A percentile compares a stretch with the other conserved stretches of the same genome.
These are phyloP conservation scores for Kluyveromyces dobzhanskii DNA, from an alignment of 805 yeast species.

Conservation along the genomic window DNA sequence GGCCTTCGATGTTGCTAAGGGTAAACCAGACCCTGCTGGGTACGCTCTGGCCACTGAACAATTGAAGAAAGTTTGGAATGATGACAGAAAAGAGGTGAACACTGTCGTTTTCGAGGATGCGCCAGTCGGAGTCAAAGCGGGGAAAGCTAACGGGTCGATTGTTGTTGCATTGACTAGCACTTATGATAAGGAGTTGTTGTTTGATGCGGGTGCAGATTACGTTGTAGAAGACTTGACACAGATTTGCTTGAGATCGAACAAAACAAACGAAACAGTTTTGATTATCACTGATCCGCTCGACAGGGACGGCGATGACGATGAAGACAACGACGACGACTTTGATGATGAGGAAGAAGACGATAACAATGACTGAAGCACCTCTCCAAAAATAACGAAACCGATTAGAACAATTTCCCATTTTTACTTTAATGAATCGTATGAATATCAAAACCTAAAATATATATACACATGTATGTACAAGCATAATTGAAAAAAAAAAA, in stretches of 20 bases:
- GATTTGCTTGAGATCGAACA: constrained; percentile 13
- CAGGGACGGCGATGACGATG: neutral
- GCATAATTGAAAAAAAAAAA: too few relatives aligned
- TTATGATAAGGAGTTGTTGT: constrained; percentile 52
- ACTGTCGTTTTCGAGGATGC: constrained; percentile 76
- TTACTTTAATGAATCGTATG: too few relatives aligned
- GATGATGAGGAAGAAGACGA: neutral
- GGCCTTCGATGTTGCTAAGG: constrained; percentile 60
- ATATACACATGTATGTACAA: too few relatives aligned
- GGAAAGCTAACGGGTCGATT: constrained; percentile 66
- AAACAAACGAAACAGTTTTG: constrained; percentile 8
- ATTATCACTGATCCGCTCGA: constrained; percentile 8
- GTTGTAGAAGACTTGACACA: constrained; percentile 57
- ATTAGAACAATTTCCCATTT: too few relatives aligned
- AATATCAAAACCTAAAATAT: too few relatives aligned
- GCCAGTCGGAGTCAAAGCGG: constrained; percentile 74
- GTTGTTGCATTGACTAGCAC: constrained; percentile 73
- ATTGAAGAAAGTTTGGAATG: constrained; percentile 35
- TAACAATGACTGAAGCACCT: too few relatives aligned
- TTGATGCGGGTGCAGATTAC: constrained; percentile 68
- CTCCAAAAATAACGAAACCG: too few relatives aligned
- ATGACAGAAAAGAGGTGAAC: constrained; percentile 18
- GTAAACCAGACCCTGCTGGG: constrained; percentile 81
- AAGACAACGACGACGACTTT: neutral
- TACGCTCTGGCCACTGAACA: constrained; percentile 49